Evolutionary conservation across 495 filamentous ascomycete genomes (phyloP).

Genomic region (Choiromyces venosus): DNA sequence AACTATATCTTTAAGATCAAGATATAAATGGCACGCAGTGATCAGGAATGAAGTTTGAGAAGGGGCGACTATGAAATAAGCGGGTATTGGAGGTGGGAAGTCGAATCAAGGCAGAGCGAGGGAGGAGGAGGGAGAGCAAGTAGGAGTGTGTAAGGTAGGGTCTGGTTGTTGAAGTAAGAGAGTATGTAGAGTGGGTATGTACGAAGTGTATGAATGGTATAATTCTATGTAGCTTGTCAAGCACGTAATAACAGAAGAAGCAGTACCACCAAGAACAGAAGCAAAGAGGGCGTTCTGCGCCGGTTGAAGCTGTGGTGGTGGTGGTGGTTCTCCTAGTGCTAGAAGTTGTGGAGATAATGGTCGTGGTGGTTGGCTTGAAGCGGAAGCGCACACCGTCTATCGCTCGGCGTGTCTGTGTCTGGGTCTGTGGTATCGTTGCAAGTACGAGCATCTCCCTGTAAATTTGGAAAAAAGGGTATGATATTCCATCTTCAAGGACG

Average conservation of each 20-base stretch:
- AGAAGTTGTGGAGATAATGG: background rate
- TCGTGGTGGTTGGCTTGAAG: background rate
- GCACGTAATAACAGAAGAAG: background rate
- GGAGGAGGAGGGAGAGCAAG: conserved; percentile 11
- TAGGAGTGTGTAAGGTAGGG: background rate
- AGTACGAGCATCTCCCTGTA: background rate
- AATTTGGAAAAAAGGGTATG: background rate
- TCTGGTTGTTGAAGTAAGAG: background rate
- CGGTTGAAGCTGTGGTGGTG: background rate
- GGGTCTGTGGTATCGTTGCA: background rate
- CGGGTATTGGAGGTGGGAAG: conserved; percentile 7
- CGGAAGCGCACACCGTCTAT: background rate
- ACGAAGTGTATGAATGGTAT: background rate
- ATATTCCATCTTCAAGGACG: background rate
- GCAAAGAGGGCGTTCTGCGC: background rate
- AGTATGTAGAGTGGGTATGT: background rate
- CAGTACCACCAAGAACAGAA: background rate
- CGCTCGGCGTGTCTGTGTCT: background rate
- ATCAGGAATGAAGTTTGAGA: conserved; percentile 36
- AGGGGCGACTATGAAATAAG: conserved; percentile 15
- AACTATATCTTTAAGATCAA: background rate
- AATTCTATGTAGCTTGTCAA: background rate
- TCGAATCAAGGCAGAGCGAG: conserved; percentile 28
- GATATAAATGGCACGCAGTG: conserved; percentile 22
- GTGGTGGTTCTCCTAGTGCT: background rate